Base-by-base conservation (phyloP, 192 early-diverging fungal genomes). In the Linnemannia exigua region DNA sequence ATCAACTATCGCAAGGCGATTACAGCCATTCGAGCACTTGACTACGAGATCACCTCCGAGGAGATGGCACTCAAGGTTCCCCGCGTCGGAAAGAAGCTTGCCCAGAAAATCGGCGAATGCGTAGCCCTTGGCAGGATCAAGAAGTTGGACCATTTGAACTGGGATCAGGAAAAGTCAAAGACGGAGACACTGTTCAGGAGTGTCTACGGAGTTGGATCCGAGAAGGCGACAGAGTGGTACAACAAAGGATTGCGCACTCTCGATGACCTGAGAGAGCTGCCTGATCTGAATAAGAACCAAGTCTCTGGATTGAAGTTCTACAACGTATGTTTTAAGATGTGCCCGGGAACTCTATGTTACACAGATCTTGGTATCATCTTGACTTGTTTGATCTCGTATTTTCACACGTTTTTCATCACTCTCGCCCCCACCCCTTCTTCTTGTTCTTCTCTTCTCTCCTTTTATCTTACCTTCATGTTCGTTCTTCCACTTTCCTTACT, bases 1-100 rank as follows among this genome's bases (percentile, higher is more conserved):
- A 86, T 86, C 63, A 86, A 86, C 35, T 86, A 86, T 31, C 84
- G 84, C 47, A 86, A 86, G 28, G 84, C 84, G 28, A 86, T 86
- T 38, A 86, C 84, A 5, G 84, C 79, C n/a, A 86, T 86, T 66
- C 78, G 84, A 4, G 77, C 84, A 4, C 54, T 86, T 31, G 78
- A 86, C 33, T 86, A 86, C 58, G 84, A 80, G 70, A 86, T 86
- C 35, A 86, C 74, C n/a, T 86, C 84, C 12, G 84, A 86, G 44
- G 84, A 76, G 48, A 79, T 80, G 79, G 84, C 84, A 5, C 84
- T 79, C n/a, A 80, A 79, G 48, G 66, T 86, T 0, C 84, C 84
- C 7, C 84, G 84, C 8, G 84, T 86, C 0, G 84, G 84, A 47
- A 86, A 86, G 70, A 86, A 86, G 78, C 67, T 86, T 28, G 84